Percentiles rank a stretch among this genome's conserved stretches.
Conservation (phyloP, 345 rosid species). For the Cardamine chenopodiifolia region DNA sequence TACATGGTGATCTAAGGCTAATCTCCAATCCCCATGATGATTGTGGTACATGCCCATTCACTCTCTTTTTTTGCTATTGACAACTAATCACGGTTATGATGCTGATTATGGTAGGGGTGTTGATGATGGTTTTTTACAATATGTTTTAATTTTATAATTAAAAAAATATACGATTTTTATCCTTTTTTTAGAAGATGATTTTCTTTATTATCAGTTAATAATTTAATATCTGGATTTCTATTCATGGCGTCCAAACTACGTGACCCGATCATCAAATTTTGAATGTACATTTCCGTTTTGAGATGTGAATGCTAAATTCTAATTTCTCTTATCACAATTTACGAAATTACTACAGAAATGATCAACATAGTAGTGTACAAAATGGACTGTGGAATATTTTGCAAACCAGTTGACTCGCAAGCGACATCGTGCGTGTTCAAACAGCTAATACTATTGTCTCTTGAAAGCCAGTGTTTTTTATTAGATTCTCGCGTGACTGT, state of each 20-base stretch:
- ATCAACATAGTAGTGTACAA: constrained; percentile 15
- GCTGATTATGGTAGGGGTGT: constrained; percentile 16
- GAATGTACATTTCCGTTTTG: not conserved
- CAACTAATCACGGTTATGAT: constrained; percentile 32
- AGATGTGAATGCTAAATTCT: constrained; percentile 1
- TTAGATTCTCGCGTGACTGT: constrained; percentile 28
- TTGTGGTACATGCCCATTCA: constrained; percentile 19
- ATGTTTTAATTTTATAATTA: not conserved
- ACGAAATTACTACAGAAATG: constrained; percentile 9
- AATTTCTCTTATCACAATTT: not conserved
- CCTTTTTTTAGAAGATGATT: not conserved
- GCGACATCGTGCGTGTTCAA: constrained; percentile 10
- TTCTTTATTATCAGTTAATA: not conserved
- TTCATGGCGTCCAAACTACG: constrained; percentile 3
- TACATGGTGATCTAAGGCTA: constrained; percentile 8
- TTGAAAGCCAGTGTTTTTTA: constrained; percentile 8
- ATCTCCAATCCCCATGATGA: constrained; percentile 34
- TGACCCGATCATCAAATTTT: not conserved
- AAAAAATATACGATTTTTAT: no score
- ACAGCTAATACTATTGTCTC: constrained; percentile 6
- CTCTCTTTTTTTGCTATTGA: constrained; percentile 30
- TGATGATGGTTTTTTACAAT: constrained; percentile 20
- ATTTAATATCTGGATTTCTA: not conserved
- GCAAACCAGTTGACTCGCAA: constrained; percentile 21
- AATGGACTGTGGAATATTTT: constrained; percentile 23